Conservation (phyloP, 202 grass and related monocot species). For the Tripidium arundinaceum region DNA sequence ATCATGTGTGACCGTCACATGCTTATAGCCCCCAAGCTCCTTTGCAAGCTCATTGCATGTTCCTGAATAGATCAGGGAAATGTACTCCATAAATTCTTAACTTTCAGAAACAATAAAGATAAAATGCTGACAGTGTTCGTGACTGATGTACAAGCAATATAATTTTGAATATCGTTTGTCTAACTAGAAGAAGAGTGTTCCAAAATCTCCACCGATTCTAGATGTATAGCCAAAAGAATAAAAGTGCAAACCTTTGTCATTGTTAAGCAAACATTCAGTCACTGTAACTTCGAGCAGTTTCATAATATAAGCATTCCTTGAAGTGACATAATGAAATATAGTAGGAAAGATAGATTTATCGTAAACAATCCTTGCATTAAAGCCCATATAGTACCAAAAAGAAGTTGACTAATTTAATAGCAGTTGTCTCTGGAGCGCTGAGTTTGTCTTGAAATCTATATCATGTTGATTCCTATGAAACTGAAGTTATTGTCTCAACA, state of each 20-base stretch:
- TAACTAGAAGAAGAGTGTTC: not conserved
- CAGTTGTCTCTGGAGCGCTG: not conserved
- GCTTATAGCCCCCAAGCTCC: constrained; percentile 81
- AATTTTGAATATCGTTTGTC: not conserved
- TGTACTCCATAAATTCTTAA: not conserved
- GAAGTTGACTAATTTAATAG: not conserved
- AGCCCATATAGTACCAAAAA: not conserved
- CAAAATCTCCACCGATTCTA: not conserved
- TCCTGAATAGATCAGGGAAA: constrained; percentile 34
- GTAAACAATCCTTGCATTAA: constrained; percentile 5
- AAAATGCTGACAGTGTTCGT: not conserved
- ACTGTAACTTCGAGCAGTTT: not conserved
- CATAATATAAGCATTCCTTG: not conserved
- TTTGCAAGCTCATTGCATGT: constrained; percentile 77
- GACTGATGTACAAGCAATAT: not conserved
- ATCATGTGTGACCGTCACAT: constrained; percentile 60
- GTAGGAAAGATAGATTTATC: not conserved
- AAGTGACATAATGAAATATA: constrained; percentile 1
- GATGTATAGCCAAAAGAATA: not conserved
- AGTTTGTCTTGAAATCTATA: not conserved
- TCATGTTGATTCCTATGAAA: not conserved
- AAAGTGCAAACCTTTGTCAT: constrained; percentile 3
- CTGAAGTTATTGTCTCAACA: not conserved
- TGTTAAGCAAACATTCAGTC: not conserved
- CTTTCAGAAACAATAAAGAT: constrained; percentile 14